A percentile compares a stretch with the other conserved stretches of the same genome.
phyloP scores from a whole-genome alignment of 2,329 filamentous ascomycete species.

The Calonectria multiphialidica region DNA sequence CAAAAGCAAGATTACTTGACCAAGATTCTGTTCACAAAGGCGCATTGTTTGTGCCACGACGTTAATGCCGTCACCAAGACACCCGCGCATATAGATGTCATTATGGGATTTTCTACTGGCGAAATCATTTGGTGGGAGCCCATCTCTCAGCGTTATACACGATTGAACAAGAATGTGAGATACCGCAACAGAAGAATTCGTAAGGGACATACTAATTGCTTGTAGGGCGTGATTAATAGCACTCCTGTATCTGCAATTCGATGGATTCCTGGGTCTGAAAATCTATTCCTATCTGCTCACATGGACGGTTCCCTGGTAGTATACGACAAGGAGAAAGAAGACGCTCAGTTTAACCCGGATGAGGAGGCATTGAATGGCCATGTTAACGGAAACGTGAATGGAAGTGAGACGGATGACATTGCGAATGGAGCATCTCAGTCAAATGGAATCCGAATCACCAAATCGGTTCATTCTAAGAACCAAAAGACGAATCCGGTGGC shows the following conservation, averaged over 20 bases:
- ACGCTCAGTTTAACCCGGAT: constrained; percentile 82
- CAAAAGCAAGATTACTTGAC: constrained; percentile 85
- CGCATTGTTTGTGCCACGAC: constrained; percentile 94
- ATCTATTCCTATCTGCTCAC: constrained; percentile 90
- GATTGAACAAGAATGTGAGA: constrained; percentile 92
- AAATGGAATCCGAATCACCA: constrained; percentile 77
- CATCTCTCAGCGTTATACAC: constrained; percentile 93
- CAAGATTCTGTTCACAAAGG: constrained; percentile 97
- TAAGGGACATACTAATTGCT: constrained; percentile 24
- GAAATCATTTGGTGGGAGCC: constrained; percentile 99
- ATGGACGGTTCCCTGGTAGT: constrained; percentile 92
- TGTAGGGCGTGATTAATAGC: constrained; percentile 85
- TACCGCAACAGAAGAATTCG: neutral
- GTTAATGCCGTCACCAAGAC: constrained; percentile 88
- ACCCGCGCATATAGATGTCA: constrained; percentile 84
- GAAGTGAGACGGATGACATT: constrained; percentile 55
- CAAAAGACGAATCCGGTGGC: constrained; percentile 95
- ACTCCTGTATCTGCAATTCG: constrained; percentile 88
- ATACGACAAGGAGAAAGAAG: constrained; percentile 98
- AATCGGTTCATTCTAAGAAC: constrained; percentile 93
- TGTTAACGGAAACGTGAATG: constrained; percentile 66
- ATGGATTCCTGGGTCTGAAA: constrained; percentile 96
- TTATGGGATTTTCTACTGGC: constrained; percentile 95
- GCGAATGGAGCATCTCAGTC: constrained; percentile 48
- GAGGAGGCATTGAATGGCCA: constrained; percentile 66